Evolutionary conservation across 805 yeast species (phyloP).

Genomic region (Suhomyces sp.): DNA sequence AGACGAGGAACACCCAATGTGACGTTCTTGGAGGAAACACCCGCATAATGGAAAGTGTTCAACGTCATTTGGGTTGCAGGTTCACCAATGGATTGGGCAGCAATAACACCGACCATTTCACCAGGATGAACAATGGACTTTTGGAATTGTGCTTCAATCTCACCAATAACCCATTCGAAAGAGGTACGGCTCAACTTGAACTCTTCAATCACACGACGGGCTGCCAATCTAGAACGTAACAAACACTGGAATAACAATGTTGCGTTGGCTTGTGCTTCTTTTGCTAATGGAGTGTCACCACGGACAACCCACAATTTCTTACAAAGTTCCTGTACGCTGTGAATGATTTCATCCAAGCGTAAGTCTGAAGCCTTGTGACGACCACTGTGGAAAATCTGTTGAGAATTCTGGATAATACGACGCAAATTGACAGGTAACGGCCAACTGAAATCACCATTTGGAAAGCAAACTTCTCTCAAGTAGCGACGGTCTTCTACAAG

Average conservation of each 20-base stretch:
- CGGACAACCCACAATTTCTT: slow-evolving; percentile 71
- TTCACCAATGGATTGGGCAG: slow-evolving; percentile 97
- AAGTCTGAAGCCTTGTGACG: slow-evolving; percentile 87
- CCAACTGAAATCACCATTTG: slow-evolving; percentile 95
- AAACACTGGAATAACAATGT: slow-evolving; percentile 86
- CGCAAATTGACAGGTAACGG: slow-evolving; percentile 96
- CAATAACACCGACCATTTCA: slow-evolving; percentile 97
- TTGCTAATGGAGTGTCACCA: slow-evolving; percentile 68
- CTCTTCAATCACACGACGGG: slow-evolving; percentile 90
- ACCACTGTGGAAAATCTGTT: slow-evolving; percentile 93
- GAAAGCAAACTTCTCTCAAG: slow-evolving; percentile 76
- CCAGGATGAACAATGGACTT: slow-evolving; percentile 93
- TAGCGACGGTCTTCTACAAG: slow-evolving; percentile 72
- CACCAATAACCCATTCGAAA: slow-evolving; percentile 94
- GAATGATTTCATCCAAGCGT: slow-evolving; percentile 75
- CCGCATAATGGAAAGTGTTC: slow-evolving; percentile 97
- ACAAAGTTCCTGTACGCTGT: slow-evolving; percentile 67
- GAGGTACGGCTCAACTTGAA: slow-evolving; percentile 80
- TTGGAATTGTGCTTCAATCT: slow-evolving; percentile 89
- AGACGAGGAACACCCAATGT: slow-evolving; percentile 97
- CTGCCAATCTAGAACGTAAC: slow-evolving; percentile 86
- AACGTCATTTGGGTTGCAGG: slow-evolving; percentile 98
- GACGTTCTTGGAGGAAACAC: slow-evolving; percentile 95
- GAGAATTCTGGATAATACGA: slow-evolving; percentile 95
- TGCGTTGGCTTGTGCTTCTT: slow-evolving; percentile 92